Percentiles rank a stretch among this genome's conserved stretches.
Evolutionary conservation across 176 grass and related monocot genomes (phyloP).

Genomic region (Coix lacrymajobi): DNA sequence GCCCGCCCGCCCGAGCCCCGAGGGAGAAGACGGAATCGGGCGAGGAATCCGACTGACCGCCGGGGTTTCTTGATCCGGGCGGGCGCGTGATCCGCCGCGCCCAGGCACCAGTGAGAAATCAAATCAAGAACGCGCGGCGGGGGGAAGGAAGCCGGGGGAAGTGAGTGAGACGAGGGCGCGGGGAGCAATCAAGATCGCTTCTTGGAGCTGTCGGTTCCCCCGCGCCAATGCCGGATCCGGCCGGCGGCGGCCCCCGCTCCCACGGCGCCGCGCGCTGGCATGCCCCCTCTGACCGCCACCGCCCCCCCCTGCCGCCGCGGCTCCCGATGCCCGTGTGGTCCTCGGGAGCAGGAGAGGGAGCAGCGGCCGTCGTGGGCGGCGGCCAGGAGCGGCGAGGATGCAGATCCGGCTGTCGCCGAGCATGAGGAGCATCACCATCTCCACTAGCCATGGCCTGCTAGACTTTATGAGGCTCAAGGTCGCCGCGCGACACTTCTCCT

Average conservation of each 20-base stretch:
- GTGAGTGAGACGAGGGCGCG: not conserved
- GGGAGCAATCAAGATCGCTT: not conserved
- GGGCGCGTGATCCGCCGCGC: not conserved
- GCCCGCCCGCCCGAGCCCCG: not conserved
- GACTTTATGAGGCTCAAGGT: conserved; percentile 89
- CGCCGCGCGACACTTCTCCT: conserved; percentile 80
- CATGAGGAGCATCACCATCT: conserved; percentile 99
- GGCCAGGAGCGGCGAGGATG: conserved; percentile 67
- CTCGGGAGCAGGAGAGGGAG: not conserved
- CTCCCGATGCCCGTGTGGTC: conserved; percentile 13
- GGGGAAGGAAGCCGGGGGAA: not conserved
- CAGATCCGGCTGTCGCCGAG: conserved; percentile 97
- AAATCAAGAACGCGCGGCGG: not conserved
- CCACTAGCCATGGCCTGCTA: conserved; percentile 80
- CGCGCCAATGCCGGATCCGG: conserved; percentile 74
- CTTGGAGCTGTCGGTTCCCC: not conserved
- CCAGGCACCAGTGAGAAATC: not conserved
- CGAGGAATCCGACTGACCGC: not conserved
- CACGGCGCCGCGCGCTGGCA: conserved; percentile 14
- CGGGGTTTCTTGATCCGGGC: conserved; percentile 15
- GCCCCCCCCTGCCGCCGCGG: not conserved
- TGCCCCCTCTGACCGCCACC: conserved; percentile 33
- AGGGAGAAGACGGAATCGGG: not conserved
- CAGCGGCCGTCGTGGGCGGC: conserved; percentile 6
- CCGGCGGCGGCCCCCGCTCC: conserved; percentile 16